phyloP scores from a whole-genome alignment of 768 basidiomycete genomes.

The Tylopilus vinaceipallidus region DNA sequence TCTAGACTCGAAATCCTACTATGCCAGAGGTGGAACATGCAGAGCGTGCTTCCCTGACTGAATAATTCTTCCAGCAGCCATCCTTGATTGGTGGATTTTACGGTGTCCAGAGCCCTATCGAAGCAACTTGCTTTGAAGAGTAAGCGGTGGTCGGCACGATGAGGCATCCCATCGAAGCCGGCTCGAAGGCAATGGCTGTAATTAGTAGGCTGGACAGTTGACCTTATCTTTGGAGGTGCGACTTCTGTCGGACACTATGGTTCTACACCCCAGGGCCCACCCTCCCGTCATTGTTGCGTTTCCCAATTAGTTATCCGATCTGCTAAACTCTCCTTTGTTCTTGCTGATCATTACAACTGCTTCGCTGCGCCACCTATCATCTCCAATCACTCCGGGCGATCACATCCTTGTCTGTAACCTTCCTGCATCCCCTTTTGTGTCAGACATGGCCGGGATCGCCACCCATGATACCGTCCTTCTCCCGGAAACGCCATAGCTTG shows the following conservation, averaged over 20 bases:
- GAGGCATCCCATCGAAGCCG: slow-evolving; percentile 29
- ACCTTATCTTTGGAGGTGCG: slow-evolving; percentile 39
- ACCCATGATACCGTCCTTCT: slow-evolving; percentile 28
- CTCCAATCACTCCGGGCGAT: slow-evolving; percentile 38
- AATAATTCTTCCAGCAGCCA: too few species aligned
- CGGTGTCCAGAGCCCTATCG: too few species aligned
- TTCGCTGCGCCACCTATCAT: slow-evolving; percentile 31
- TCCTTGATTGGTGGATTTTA: too few species aligned
- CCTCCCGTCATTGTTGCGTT: slow-evolving; percentile 15
- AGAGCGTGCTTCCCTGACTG: too few species aligned
- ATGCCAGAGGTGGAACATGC: too few species aligned
- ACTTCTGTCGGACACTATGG: slow-evolving; percentile 39
- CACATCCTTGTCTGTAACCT: slow-evolving; percentile 34
- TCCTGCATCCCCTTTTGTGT: slow-evolving; percentile 7
- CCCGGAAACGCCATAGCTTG: slow-evolving; percentile 33
- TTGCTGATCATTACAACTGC: slow-evolving; percentile 41
- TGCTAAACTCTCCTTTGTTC: slow-evolving; percentile 33
- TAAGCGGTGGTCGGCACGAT: too few species aligned
- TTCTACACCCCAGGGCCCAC: too few species aligned
- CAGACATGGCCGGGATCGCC: slow-evolving; percentile 16
- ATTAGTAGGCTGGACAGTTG: slow-evolving; percentile 31
- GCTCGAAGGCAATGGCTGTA: slow-evolving; percentile 32
- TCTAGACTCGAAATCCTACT: too few species aligned
- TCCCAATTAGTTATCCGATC: slow-evolving; percentile 31
- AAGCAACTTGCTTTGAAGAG: too few species aligned